phyloP scores from a whole-genome alignment of 2,329 filamentous ascomycete species.

The Penicillium janthinellum region DNA sequence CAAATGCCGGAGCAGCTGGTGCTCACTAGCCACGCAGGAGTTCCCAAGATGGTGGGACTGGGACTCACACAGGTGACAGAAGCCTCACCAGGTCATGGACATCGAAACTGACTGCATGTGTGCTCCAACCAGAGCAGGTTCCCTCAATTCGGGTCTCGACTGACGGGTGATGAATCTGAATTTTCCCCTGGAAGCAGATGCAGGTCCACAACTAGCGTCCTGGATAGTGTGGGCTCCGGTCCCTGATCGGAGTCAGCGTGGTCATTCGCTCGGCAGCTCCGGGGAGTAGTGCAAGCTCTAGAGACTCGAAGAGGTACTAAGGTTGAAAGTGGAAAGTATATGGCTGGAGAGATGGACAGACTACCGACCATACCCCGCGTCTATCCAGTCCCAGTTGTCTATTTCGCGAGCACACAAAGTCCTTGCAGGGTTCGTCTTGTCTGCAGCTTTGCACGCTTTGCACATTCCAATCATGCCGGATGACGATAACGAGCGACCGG shows the following conservation, averaged over 20 bases:
- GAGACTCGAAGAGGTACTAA: not conserved
- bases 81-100: not conserved
- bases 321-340: not conserved
- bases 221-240: not conserved
- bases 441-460: not conserved
- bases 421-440: not conserved
- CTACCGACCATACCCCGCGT: not conserved
- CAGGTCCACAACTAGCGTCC: slow-evolving; percentile 17
- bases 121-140: slow-evolving; percentile 11
- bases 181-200: slow-evolving; percentile 13
- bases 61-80: not conserved
- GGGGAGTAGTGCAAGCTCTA: not conserved
- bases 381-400: not conserved
- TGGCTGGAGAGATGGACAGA: not conserved
- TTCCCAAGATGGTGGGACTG: not conserved
- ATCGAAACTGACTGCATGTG: not conserved
- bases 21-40: slow-evolving; percentile 2
- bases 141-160: slow-evolving; percentile 18
- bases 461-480: slow-evolving; percentile 21
- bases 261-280: not conserved
- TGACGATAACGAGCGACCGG: slow-evolving; percentile 8
- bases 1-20: slow-evolving; percentile 1
- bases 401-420: not conserved
- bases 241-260: not conserved
- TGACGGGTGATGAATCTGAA: slow-evolving; percentile 39